phyloP scores from a whole-genome alignment of 169 alveolate species.

The Ichthyophthirius multifiliis region DNA sequence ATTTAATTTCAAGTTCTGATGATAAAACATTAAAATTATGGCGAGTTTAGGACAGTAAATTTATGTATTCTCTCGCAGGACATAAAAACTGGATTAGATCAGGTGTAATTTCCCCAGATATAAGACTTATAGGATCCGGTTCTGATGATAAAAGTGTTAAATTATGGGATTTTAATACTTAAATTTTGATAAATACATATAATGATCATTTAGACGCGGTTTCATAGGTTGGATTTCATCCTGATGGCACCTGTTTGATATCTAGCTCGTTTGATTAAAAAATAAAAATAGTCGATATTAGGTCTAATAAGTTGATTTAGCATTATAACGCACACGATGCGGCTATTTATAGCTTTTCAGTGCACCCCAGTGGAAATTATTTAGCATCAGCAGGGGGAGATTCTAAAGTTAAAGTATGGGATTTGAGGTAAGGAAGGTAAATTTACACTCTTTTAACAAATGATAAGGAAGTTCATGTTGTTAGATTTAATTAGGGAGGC shows the following conservation, averaged over 20 bases:
- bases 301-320: constrained; percentile 66
- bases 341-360: constrained; percentile 54
- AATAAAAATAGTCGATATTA: constrained; percentile 62
- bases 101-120: constrained; percentile 71
- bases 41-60: constrained; percentile 56
- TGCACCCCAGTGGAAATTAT: constrained; percentile 69
- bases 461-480: constrained; percentile 65
- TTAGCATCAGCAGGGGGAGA: constrained; percentile 67
- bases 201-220: constrained; percentile 61
- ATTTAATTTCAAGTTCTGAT: constrained; percentile 70
- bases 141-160: constrained; percentile 60
- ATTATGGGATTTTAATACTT: constrained; percentile 64
- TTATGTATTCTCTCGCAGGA: constrained; percentile 56
- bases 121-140: constrained; percentile 64
- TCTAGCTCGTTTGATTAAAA: constrained; percentile 61
- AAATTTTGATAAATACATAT: constrained; percentile 41
- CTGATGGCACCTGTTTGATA: constrained; percentile 78
- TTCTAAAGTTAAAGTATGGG: constrained; percentile 69
- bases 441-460: constrained; percentile 67
- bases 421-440: constrained; percentile 69
- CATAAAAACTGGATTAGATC: constrained; percentile 82
- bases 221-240: constrained; percentile 65
- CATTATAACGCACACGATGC: constrained; percentile 63
- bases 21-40: constrained; percentile 78
- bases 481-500: constrained; percentile 64